Evolutionary conservation across 495 filamentous ascomycete species (phyloP), one percentile per base, ranked within the genome.

Genomic region (Acidomyces sp.): DNA sequence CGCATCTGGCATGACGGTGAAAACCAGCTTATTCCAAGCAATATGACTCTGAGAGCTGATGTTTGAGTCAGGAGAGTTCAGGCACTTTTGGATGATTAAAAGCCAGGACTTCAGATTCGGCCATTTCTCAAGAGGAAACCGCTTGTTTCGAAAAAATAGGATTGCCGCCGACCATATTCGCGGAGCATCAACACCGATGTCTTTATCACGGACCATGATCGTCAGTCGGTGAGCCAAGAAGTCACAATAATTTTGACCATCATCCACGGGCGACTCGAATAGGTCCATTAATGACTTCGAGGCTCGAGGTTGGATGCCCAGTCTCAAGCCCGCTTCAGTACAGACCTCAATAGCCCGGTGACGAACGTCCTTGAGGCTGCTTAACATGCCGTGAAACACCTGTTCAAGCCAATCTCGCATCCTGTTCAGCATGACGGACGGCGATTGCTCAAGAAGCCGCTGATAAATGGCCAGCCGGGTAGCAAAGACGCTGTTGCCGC

Each of bases 81-180:
- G 85, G 52, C 86, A 93, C 36, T 63, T 66, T 49, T 93, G 77
- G 27, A 94, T 75, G 12, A 93, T 68, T 5, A 67, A 59, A 2
- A 93, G 62, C 80, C 82, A 96, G 4, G 67, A 65, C 15, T 65
- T 70, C 42, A 82, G 72, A 53, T 73, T 73, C 37, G 77, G 69
- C 85, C 84, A 95, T 43, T 71, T 64, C 22, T 83, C 73, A 12
- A 86, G 53, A 17, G 71, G 66, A 31, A 62, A 70, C 26, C 61
- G 62, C 42, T 72, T 72, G 37, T 66, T 69, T 32, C 80, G 72
- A 22, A 93, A 65, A 16, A 94, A 71, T 3, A 94, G 67, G 6
- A 88, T 67, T 3, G 90, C 66, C 16, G 82, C 68, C 34, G 77
- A 82, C 88, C 88, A 97, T 22, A 95, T 81, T 39, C 83, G 77